Base-by-base conservation (phyloP, 306 rosid genomes). In the Echinosophora koreensis region DNA sequence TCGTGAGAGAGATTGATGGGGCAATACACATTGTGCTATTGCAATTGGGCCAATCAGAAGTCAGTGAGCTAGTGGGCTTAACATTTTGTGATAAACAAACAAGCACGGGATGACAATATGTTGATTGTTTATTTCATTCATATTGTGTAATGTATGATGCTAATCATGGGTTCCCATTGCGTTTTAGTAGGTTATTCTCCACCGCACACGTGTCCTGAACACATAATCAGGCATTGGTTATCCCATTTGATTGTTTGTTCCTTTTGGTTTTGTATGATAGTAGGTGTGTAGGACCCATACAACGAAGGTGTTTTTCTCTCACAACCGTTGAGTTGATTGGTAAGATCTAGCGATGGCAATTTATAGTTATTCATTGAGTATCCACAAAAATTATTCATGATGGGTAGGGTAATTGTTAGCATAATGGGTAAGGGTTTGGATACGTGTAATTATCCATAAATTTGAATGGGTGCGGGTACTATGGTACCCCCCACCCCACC, bases 201-300 rank as follows among this genome's bases (percentile, higher is more conserved):
- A 50, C 79, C 84, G 86, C 66, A 18, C 85, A 82, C 78, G 78
- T 80, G 82, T 74, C 72, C 12, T 0, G 3, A 7, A 57, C 49
- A 6, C 13, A 12, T 61, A 13, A 68, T n/a, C 2, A 3, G 11
- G 6, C 8, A 57, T 15, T 46, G 13, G 72, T 70, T 55, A 54
- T 16, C 10, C 44, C 27, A 61, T 38, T 15, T 50, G 56, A 50
- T 79, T 60, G 47, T 44, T 32, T 59, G 1, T 28, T 14, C 44
- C 11, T 51, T 51, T 64, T 64, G 54, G 54, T 22, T 18, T 50
- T 50, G 63, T 49, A 9, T 49, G 39, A 62, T 22, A 22, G 22
- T 22, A 22, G 22, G 22, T 22, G 22, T 13, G 39, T 14, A 37
- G 60, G 54, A 30, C 41, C 35, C 37, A 42, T 10, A 56, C 59